Base-by-base conservation (phyloP, 805 yeast species). In the Vanderwaltozyma tropicalis region DNA sequence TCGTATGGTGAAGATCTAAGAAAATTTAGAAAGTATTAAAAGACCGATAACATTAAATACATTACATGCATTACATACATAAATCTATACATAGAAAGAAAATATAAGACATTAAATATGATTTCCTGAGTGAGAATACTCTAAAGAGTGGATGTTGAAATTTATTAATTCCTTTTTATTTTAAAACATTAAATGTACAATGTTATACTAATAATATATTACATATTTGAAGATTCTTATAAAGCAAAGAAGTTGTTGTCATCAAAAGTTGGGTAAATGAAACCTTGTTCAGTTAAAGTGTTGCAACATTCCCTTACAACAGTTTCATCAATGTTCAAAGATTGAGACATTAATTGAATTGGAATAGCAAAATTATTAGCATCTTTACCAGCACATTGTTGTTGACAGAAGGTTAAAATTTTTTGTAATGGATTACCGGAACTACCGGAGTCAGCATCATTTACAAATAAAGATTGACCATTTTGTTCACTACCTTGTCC, bases 281-380 rank as follows among this genome's bases (percentile, higher is more conserved):
- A 76, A 27, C 88, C 94, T 40, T 70, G 77, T 31, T 80, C 87
- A 11, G 74, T 69, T 48, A 82, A 65, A 17, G 66, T 64, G 25
- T 65, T 66, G 50, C 84, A 74, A 44, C 66, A 66, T 20, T 63
- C 58, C 43, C 63, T 62, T 16, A 72, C 79, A 22, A 67, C 71
- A 18, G 68, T 73, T 37, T 64, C 69, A 27, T 70, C 50, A 8
- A 79, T 41, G 35, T 65, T 67, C 50, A 81, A 63, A 24, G 68
- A 65, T 50, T 77, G 82, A 12, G 78, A 67, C 41, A 82, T 72
- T 43, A 74, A 66, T 39, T 69, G 72, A 11, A 75, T 63, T 17
- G 84, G 86, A n/a, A 81, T 86, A 47, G 89, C 89, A 53, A 81
- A 87, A 11, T 48, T 37, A 26, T 55, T 32, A 68, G 72, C 82